phyloP scores from a whole-genome alignment of 305 asterid genomes.

The Ajuga reptans region DNA sequence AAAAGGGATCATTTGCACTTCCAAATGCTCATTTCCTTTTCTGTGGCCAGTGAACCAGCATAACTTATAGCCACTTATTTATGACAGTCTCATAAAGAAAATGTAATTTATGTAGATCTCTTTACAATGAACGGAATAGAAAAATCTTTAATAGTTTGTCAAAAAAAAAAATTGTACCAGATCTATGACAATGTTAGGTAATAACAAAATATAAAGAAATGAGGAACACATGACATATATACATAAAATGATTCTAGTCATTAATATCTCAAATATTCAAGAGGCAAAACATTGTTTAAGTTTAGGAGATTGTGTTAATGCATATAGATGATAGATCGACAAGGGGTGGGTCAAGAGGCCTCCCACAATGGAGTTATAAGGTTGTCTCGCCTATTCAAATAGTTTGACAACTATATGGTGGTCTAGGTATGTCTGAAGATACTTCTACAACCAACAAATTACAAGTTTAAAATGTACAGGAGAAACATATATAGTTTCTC shows the following conservation, averaged over 20 bases:
- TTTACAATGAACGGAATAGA: neutral
- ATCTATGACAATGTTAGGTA: neutral
- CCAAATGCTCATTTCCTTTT: neutral
- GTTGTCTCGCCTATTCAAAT: neutral
- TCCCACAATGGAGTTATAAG: neutral
- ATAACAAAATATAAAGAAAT: neutral
- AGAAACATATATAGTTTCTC: slow-evolving; percentile 1
- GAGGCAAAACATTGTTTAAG: neutral
- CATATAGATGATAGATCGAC: neutral
- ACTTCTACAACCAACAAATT: neutral
- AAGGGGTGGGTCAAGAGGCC: neutral
- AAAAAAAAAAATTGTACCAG: neutral
- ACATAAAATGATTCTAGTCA: neutral
- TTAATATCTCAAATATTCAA: slow-evolving; percentile 3
- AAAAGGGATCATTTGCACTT: neutral
- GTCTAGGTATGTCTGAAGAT: neutral
- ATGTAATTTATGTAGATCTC: neutral
- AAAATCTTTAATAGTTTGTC: neutral
- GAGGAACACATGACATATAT: neutral
- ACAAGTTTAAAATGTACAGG: neutral
- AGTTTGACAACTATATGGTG: neutral
- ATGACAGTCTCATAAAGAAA: neutral
- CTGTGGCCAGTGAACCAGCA: neutral
- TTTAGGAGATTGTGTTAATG: neutral
- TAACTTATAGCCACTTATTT: neutral